Base-by-base conservation (phyloP, 176 grass and related monocot species). In the Typha latifolia region DNA sequence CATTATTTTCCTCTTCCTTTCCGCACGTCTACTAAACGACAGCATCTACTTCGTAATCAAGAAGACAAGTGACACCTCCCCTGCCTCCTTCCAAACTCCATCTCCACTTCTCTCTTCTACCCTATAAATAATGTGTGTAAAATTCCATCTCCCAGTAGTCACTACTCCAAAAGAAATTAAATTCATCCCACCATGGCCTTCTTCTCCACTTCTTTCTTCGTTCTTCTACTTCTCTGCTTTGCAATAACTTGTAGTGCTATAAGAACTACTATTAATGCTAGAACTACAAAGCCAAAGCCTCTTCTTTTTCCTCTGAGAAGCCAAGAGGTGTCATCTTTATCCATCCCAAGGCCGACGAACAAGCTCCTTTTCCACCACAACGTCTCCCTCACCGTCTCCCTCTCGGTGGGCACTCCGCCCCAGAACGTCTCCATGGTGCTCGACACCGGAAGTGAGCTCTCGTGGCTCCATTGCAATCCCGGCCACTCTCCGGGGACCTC, bases 361-460 rank as follows among this genome's bases (percentile, higher is more conserved):
- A 97, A 97, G 85, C 88, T 97, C 59, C 75, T 82, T 27, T 97
- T 97, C 80, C 93, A 89, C 80, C 93, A 97, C 78, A 97, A 92
- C 66, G 80, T 97, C 49, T 91, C 77, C 75, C 81, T 97, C 29
- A 97, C 93, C 3, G 85, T 97, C 19, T 89, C 88, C 5, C 81
- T 97, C 47, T 72, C 88, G 13, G 85, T 91, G 16, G 93, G 93
- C 49, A 92, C 78, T 27, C 93, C 88, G 62, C 85, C 80, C 15
- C 93, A 97, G 79, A 97, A 92, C 62, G 80, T 91, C 12, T 85
- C 88, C 4, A 74, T 97, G 82, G 88, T 97, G 64, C 85, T 97
- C 49, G 93, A 97, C 78, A 97, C 93, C 6, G 93, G 93, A 27
- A 97, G 93, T 72, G 93, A 97, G 88, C 93, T 97, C 9, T 89